Evolutionary conservation across 306 rosid species (phyloP).

Genomic region (Rosa rugosa): DNA sequence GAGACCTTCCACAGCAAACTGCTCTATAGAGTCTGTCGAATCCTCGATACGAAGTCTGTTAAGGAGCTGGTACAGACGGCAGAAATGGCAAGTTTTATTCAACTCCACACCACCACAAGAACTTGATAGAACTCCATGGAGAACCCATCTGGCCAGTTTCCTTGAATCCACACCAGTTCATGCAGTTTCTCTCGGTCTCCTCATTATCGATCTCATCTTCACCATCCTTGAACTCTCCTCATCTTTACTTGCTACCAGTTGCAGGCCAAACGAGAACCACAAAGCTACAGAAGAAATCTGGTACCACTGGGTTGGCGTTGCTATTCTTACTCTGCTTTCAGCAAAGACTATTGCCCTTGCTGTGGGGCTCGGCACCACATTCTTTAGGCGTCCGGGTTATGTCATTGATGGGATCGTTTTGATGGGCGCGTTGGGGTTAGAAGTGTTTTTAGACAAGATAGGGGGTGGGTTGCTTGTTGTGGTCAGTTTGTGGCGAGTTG

Average conservation of each 20-base stretch:
- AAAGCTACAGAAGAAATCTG: conserved; percentile 1
- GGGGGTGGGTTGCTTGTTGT: conserved; percentile 70
- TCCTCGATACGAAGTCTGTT: conserved; percentile 44
- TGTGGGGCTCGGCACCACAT: conserved; percentile 48
- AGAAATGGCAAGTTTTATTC: conserved; percentile 38
- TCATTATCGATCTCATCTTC: conserved; percentile 55
- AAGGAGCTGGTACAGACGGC: conserved; percentile 53
- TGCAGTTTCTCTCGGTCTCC: conserved; percentile 37
- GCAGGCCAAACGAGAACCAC: conserved; percentile 5
- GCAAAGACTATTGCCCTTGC: conserved; percentile 38
- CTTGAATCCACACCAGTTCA: conserved; percentile 59
- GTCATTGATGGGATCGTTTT: conserved; percentile 55
- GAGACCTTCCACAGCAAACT: conserved; percentile 25
- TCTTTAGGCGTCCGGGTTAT: conserved; percentile 49
- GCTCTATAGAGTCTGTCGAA: conserved; percentile 38
- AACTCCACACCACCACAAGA: conserved; percentile 20
- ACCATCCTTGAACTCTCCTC: conserved; percentile 70
- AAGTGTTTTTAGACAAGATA: conserved; percentile 41
- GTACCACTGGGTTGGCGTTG: conserved; percentile 65
- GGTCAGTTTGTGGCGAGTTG: conserved; percentile 76
- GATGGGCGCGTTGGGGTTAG: conserved; percentile 55
- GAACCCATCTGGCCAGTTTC: conserved; percentile 42
- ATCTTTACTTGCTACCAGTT: conserved; percentile 32
- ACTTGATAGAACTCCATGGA: conserved; percentile 47
- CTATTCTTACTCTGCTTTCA: conserved; percentile 54